A percentile compares a stretch with the other conserved stretches of the same genome.
Conservation (phyloP, 2,329 filamentous ascomycete species). For the Aspergillus sp. region DNA sequence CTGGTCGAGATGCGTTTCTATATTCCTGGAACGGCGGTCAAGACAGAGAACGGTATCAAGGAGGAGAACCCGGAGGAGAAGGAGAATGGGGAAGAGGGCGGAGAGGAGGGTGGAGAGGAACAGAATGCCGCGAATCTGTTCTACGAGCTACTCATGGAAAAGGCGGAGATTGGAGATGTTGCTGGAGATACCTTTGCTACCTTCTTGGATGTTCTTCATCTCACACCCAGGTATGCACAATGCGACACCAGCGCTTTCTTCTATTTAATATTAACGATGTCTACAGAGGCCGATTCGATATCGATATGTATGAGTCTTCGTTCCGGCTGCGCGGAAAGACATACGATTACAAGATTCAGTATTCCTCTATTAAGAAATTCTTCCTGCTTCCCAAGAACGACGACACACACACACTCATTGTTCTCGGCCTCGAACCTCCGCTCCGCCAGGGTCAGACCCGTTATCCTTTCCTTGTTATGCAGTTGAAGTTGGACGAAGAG, state of each 20-base stretch:
- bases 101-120: conserved; percentile 69
- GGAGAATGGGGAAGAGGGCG: conserved; percentile 56
- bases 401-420: conserved; percentile 92
- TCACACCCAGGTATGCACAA: conserved; percentile 75
- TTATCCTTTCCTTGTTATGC: conserved; percentile 98
- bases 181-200: conserved; percentile 98
- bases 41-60: conserved; percentile 68
- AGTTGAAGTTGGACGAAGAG: conserved; percentile 97
- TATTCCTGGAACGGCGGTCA: conserved; percentile 84
- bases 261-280: conserved; percentile 15
- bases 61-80: conserved; percentile 57
- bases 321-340: conserved; percentile 98
- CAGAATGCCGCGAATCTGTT: conserved; percentile 97
- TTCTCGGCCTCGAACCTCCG: conserved; percentile 89
- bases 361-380: conserved; percentile 97
- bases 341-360: conserved; percentile 99
- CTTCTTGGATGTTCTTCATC: conserved; percentile 93
- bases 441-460: conserved; percentile 95
- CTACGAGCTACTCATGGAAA: conserved; percentile 96
- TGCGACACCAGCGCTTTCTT: conserved; percentile 9
- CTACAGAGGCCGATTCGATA: conserved; percentile 92
- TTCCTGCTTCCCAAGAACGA: conserved; percentile 99
- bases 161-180: conserved; percentile 97
- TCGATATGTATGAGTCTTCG: conserved; percentile 98
- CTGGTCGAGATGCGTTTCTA: conserved; percentile 99